Conservation (phyloP, 768 basidiomycete species). For the Candolleomyces aberdarensis region DNA sequence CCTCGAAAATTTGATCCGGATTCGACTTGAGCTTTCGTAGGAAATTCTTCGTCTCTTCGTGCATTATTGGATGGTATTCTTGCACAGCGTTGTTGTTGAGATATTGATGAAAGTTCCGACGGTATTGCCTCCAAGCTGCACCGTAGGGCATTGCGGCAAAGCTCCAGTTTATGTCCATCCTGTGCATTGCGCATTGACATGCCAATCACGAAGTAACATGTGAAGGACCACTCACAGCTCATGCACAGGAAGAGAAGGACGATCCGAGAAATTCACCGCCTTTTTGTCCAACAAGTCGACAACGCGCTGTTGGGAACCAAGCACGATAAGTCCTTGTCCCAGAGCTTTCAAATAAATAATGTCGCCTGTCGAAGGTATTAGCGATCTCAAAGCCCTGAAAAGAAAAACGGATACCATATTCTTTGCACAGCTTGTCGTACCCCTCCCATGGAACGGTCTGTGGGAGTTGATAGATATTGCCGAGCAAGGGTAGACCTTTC, state of each 20-base stretch:
- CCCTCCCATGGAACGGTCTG: no score
- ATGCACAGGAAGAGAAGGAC: constrained; percentile 18
- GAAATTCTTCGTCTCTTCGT: constrained; percentile 25
- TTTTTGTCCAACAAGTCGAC: constrained; percentile 12
- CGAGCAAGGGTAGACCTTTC: no score
- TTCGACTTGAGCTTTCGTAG: constrained; percentile 21
- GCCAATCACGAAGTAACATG: neutral
- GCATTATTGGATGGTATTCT: constrained; percentile 14
- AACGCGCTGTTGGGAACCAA: neutral
- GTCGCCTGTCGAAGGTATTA: neutral
- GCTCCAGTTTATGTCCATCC: constrained; percentile 22
- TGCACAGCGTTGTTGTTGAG: constrained; percentile 15
- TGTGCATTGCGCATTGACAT: neutral
- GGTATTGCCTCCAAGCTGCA: constrained; percentile 17
- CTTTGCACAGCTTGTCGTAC: no score
- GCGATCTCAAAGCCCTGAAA: no score
- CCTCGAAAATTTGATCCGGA: constrained; percentile 19
- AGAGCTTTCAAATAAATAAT: constrained; percentile 6
- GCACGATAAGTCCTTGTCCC: constrained; percentile 9
- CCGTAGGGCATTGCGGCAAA: constrained; percentile 23
- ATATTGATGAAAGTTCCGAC: constrained; percentile 20
- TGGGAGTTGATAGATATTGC: no score
- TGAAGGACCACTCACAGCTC: constrained; percentile 14
- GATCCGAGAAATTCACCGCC: constrained; percentile 15
- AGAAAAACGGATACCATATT: no score